These are phyloP conservation scores for Rubia tinctorum DNA, from an alignment of 305 asterid genomes.

Conservation along the genomic window DNA sequence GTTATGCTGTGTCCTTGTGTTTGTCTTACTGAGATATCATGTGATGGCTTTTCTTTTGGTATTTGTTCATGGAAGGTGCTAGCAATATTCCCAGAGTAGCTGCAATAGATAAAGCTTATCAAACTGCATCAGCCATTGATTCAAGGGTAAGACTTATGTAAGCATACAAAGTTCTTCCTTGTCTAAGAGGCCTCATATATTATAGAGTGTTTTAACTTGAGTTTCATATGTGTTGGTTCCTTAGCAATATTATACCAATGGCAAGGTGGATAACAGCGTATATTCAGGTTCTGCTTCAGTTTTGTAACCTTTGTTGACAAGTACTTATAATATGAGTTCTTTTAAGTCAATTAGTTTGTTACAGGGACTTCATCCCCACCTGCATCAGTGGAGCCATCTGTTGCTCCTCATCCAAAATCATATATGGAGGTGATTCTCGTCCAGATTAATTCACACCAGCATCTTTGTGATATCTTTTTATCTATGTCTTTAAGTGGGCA, in stretches of 20 bases:
- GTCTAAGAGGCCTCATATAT: neutral
- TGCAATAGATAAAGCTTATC: conserved; percentile 40
- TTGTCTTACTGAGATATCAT: neutral
- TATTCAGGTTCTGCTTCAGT: conserved; percentile 54
- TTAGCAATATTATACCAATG: conserved; percentile 76
- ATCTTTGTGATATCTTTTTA: neutral
- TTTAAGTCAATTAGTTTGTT: conserved; percentile 18
- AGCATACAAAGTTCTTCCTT: neutral
- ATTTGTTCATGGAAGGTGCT: conserved; percentile 48
- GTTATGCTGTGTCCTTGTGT: neutral
- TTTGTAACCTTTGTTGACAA: conserved; percentile 12
- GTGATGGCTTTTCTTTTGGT: conserved; percentile 19
- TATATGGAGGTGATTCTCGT: conserved; percentile 70
- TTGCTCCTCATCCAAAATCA: conserved; percentile 77
- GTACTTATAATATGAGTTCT: neutral
- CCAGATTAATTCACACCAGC: neutral
- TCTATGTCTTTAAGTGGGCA: neutral
- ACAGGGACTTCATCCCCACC: conserved; percentile 81
- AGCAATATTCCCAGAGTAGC: conserved; percentile 32
- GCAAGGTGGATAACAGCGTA: conserved; percentile 53
- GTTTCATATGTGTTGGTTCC: conserved; percentile 25
- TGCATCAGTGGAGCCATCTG: conserved; percentile 62
- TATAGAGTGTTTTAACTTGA: conserved; percentile 12
- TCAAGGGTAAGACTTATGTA: conserved; percentile 52
- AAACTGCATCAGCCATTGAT: conserved; percentile 37